Conservation (phyloP, 192 early-diverging fungal species). For the Martensiomyces pterosporus region DNA sequence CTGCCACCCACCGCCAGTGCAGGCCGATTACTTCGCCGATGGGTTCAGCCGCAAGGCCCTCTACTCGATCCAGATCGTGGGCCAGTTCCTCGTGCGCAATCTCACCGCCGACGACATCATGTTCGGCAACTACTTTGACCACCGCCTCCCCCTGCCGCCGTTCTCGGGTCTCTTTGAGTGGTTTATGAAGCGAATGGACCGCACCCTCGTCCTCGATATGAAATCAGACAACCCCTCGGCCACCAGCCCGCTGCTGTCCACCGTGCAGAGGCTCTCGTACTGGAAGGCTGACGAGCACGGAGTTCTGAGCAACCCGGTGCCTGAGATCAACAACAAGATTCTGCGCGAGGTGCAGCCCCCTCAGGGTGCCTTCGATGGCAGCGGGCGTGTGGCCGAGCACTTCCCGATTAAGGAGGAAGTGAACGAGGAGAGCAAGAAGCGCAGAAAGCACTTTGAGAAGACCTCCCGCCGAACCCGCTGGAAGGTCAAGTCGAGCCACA, state of each 20-base stretch:
- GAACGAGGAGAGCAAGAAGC: constrained; percentile 50
- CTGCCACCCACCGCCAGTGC: constrained; percentile 45
- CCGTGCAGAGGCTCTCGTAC: constrained; percentile 49
- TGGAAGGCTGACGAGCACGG: constrained; percentile 46
- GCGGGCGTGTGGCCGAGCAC: constrained; percentile 45
- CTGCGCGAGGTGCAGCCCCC: constrained; percentile 45
- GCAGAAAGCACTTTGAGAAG: constrained; percentile 46
- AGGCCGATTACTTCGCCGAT: constrained; percentile 45
- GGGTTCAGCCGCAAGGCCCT: constrained; percentile 50
- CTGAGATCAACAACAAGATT: constrained; percentile 50
- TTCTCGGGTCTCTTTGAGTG: constrained; percentile 50
- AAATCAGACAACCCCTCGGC: constrained; percentile 50
- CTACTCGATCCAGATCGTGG: constrained; percentile 50
- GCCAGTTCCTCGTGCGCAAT: constrained; percentile 29
- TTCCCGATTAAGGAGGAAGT: constrained; percentile 45
- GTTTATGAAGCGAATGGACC: constrained; percentile 53
- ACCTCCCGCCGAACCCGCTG: constrained; percentile 40
- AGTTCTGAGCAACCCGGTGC: constrained; percentile 18
- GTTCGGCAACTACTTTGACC: constrained; percentile 53
- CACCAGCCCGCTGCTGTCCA: constrained; percentile 42
- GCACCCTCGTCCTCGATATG: constrained; percentile 47
- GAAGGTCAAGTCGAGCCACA: constrained; percentile 37
- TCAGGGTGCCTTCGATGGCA: constrained; percentile 41
- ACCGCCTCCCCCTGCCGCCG: constrained; percentile 44
- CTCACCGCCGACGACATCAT: constrained; percentile 49